A percentile compares a stretch with the other conserved stretches of the same genome.
Conservation (phyloP, 169 alveolate species). For the Plasmodium blacklocki region DNA sequence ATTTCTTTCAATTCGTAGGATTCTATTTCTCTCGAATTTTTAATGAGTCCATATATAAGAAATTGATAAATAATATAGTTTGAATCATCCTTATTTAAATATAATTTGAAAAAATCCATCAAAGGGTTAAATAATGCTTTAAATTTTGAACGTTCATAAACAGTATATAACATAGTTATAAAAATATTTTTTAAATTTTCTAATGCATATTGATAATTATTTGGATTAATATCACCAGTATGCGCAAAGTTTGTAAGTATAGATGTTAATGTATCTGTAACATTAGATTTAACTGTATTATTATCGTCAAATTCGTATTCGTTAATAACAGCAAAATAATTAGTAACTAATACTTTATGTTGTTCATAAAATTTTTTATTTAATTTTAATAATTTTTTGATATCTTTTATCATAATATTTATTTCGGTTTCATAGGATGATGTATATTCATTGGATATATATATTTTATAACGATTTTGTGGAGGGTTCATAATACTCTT, state of each 20-base stretch:
- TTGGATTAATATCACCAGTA: conserved; percentile 19
- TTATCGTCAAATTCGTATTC: conserved; percentile 58
- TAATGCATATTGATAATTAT: conserved; percentile 39
- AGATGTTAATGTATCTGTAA: conserved; percentile 2
- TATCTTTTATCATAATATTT: conserved; percentile 39
- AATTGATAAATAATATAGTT: conserved; percentile 41
- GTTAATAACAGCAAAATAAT: conserved; percentile 48
- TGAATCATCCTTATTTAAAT: conserved; percentile 35
- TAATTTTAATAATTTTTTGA: conserved; percentile 17
- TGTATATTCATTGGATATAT: conserved; percentile 47
- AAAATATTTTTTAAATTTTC: conserved; percentile 27
- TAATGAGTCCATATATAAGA: conserved; percentile 41
- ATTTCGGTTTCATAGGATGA: conserved; percentile 52
- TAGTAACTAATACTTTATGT: conserved; percentile 22
- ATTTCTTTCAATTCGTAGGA: conserved; percentile 61
- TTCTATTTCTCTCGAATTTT: conserved; percentile 18
- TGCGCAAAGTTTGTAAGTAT: conserved; percentile 26
- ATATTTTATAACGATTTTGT: conserved; percentile 20
- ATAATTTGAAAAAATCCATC: conserved; percentile 45
- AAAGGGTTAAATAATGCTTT: conserved; percentile 35
- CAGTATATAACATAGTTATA: conserved; percentile 26
- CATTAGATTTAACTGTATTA: neutral
- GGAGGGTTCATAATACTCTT: conserved; percentile 50
- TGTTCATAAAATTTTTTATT: conserved; percentile 37
- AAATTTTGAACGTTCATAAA: conserved; percentile 47